A percentile compares a stretch with the other conserved stretches of the same genome.
These are phyloP conservation scores for Aureobasidium mangrovei DNA, from an alignment of 2,329 filamentous ascomycete genomes.

Conservation along the genomic window DNA sequence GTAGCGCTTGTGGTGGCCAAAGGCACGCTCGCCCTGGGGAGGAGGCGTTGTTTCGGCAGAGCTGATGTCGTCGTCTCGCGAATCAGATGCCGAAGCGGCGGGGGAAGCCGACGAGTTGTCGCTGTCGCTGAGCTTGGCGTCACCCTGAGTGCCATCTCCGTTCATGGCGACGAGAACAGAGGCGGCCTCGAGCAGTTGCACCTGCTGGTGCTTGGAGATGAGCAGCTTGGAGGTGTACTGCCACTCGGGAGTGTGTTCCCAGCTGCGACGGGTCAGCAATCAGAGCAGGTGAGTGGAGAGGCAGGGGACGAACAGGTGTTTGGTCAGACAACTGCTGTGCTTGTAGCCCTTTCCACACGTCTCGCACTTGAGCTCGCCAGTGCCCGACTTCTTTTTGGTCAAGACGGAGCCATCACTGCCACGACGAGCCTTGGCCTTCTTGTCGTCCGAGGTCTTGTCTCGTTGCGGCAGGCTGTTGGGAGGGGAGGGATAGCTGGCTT, in stretches of 20 bases:
- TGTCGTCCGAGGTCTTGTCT: constrained; percentile 30
- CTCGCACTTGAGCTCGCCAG: constrained; percentile 85
- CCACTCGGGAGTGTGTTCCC: constrained; percentile 99
- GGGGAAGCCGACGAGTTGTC: constrained; percentile 78
- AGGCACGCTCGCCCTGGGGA: constrained; percentile 58
- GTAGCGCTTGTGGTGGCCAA: constrained; percentile 35
- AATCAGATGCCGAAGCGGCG: constrained; percentile 67
- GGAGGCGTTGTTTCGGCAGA: constrained; percentile 91
- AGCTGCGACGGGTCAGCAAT: constrained; percentile 50
- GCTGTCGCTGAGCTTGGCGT: constrained; percentile 61
- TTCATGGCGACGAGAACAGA: constrained; percentile 95
- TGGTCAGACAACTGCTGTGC: constrained; percentile 99
- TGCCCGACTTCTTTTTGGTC: constrained; percentile 67
- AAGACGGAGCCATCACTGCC: constrained; percentile 82
- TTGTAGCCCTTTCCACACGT: constrained; percentile 99
- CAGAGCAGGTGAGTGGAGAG: background rate
- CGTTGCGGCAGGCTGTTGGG: constrained; percentile 57
- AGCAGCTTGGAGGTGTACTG: constrained; percentile 92
- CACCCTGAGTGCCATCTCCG: constrained; percentile 53
- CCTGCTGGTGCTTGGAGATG: constrained; percentile 99
- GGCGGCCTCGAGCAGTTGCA: constrained; percentile 91
- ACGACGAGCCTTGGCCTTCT: constrained; percentile 45
- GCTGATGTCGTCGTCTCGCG: constrained; percentile 64
- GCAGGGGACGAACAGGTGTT: constrained; percentile 93
- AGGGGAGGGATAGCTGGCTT: constrained; percentile 53